These are phyloP conservation scores for Lasiosphaeria hispida DNA, from an alignment of 495 filamentous ascomycete species.

Conservation along the genomic window DNA sequence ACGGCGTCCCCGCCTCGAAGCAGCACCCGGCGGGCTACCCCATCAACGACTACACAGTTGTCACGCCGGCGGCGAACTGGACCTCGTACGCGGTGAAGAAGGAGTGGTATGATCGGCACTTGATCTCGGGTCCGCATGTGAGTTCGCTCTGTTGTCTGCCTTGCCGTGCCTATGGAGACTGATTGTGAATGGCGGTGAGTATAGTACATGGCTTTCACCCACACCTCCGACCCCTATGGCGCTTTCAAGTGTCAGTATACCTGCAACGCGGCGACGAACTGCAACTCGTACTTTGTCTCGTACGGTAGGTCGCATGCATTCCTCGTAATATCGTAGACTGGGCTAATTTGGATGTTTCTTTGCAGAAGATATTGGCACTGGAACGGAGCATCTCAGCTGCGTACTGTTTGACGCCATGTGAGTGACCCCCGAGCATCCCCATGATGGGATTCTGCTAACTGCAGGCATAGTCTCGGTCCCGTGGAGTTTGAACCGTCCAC, in stretches of 20 bases:
- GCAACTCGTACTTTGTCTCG: constrained; percentile 32
- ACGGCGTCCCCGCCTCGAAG: constrained; percentile 19
- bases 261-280: constrained; percentile 30
- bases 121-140: constrained; percentile 29
- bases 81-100: constrained; percentile 19
- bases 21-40: constrained; percentile 9
- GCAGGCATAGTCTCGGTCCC: constrained; percentile 16
- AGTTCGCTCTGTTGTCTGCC: neutral
- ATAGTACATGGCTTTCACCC: constrained; percentile 24
- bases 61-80: constrained; percentile 14
- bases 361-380: constrained; percentile 16
- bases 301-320: constrained; percentile 23
- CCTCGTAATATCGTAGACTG: too few relatives aligned
- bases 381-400: constrained; percentile 27
- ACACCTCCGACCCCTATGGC: constrained; percentile 23
- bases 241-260: constrained; percentile 38
- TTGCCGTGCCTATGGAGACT: neutral
- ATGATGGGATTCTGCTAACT: neutral
- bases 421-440: neutral
- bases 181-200: neutral
- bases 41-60: constrained; percentile 24
- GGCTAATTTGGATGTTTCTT: neutral
- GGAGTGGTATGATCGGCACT: constrained; percentile 24
- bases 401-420: constrained; percentile 36
- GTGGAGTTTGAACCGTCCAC: constrained; percentile 20